Evolutionary conservation across 2,329 filamentous ascomycete species (phyloP), one percentile per base, ranked within the genome.

Genomic region (Hypoxylon rubiginosum): DNA sequence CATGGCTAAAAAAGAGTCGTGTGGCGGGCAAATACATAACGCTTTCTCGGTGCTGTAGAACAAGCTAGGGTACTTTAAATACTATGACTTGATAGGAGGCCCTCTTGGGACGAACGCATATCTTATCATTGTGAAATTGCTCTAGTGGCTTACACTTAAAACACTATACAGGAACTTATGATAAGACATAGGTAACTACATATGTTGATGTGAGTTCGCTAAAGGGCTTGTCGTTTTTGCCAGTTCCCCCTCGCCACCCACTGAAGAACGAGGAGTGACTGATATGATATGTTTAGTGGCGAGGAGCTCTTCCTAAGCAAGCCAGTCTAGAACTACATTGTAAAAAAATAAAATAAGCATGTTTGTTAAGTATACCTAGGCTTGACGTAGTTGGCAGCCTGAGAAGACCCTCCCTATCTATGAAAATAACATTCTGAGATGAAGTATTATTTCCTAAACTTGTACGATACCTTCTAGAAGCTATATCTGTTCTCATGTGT

Each of bases 1-100:
- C 28, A 51, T 39, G 50, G 13, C 17, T 15, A 17, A 17, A 17
- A 32, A 7, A 19, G 8, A 13, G 21, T 19, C n/a, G 24, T 32
- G 24, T 21, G 15, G 39, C 21, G 15, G 30, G 28, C 26, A 17
- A 45, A 52, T 45, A 46, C n/a, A n/a, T 13, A 34, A 28, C 45
- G 39, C 36, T n/a, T 41, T 58, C 45, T 43, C 34, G n/a, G 56
- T 13, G 52, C 28, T n/a, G 26, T 36, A 28, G 39, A 21, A 46
- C 48, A 55, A 32, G 39, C 19, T 43, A 43, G 52, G 24, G 24
- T 30, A 30, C 4, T 11, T 30, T n/a, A 17, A 21, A 32, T 56
- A n/a, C 8, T 56, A 34, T 15, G 19, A 26, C 28, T 26, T 26
- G 17, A 28, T 48, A 48, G 15, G 26, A 26, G n/a, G 8, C 26